These are phyloP conservation scores for Podila epicladia DNA, from an alignment of 192 early-diverging fungal species.

Conservation along the genomic window DNA sequence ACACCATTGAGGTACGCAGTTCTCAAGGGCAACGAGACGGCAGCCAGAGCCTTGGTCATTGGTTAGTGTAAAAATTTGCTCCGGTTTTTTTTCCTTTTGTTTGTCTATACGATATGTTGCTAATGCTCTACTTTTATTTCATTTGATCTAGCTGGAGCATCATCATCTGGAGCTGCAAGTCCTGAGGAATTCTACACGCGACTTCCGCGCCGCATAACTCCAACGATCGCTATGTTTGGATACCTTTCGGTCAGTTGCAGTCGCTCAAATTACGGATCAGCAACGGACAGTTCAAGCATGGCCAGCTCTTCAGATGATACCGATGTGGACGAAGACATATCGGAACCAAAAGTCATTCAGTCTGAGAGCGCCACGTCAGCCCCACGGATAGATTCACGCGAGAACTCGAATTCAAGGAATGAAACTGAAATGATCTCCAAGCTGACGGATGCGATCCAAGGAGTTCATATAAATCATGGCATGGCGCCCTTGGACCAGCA, in stretches of 20 bases:
- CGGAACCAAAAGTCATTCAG: not conserved
- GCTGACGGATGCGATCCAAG: conserved; percentile 13
- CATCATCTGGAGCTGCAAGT: conserved; percentile 23
- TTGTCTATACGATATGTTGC: not conserved
- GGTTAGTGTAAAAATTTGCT: conserved; percentile 15
- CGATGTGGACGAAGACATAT: not conserved
- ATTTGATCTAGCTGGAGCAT: conserved; percentile 19
- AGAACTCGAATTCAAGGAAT: not conserved
- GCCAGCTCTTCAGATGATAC: not conserved
- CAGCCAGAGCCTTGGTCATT: conserved; percentile 17
- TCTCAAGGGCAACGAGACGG: conserved; percentile 28
- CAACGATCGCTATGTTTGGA: conserved; percentile 6
- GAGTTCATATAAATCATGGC: conserved; percentile 7
- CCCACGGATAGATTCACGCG: not conserved
- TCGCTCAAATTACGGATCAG: conserved; percentile 5
- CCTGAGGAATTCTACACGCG: conserved; percentile 34
- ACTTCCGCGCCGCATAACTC: not conserved
- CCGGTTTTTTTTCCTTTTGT: not conserved
- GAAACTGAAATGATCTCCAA: not conserved
- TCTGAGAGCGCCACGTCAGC: not conserved
- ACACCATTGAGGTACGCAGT: conserved; percentile 43
- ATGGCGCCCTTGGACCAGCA: conserved; percentile 38
- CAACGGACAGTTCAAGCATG: not conserved
- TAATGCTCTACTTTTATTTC: not conserved
- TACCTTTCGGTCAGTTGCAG: conserved; percentile 27